Evolutionary conservation across 2,329 filamentous ascomycete species (phyloP), one percentile per base, ranked within the genome.

Genomic region (Colletotrichum sojae): DNA sequence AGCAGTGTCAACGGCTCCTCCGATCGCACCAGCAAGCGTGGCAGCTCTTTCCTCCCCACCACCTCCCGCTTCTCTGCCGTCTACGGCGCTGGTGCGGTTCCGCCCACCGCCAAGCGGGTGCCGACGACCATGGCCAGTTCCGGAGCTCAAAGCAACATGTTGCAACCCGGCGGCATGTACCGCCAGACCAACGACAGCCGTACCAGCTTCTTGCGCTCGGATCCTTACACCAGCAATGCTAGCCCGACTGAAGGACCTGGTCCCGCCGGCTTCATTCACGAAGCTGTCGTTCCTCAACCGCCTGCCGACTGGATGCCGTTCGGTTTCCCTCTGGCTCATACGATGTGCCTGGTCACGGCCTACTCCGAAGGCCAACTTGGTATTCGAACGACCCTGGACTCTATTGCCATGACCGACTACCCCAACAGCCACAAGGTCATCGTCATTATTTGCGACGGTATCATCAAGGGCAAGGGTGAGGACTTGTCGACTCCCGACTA

Each of bases 341-440:
- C 93, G 0, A 94, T 99, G 77, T 98, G 95, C 80, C 83, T 99
- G 73, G 95, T 99, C 58, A 99, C 97, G 27, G 94, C 94, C 18
- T 99, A 99, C 80, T 99, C 96, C 0, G 96, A 99, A 83, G 96
- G 96, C 73, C 94, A 92, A 72, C 92, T 97, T 69, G 96, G 95
- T 76, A 89, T 99, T 64, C 92, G 96, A 55, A 97, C 95, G 0
- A 99, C 96, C 1, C 84, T 99, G 31, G 95, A 99, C 82, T 99
- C 96, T 1, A 92, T 99, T 78, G 96, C 95, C 57, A 97, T 94
- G 82, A 99, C 96, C 3, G 97, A 99, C 80, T 99, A 99, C 76
- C 96, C 96, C 57, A 99, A 99, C 86, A 98, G 95, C 80, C 97
- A 99, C 87, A 99, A 99, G 83, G 90, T 95, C 31, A 96, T 99